These are phyloP conservation scores for Parafenestella ontariensis DNA, from an alignment of 2,329 filamentous ascomycete genomes.

Conservation along the genomic window DNA sequence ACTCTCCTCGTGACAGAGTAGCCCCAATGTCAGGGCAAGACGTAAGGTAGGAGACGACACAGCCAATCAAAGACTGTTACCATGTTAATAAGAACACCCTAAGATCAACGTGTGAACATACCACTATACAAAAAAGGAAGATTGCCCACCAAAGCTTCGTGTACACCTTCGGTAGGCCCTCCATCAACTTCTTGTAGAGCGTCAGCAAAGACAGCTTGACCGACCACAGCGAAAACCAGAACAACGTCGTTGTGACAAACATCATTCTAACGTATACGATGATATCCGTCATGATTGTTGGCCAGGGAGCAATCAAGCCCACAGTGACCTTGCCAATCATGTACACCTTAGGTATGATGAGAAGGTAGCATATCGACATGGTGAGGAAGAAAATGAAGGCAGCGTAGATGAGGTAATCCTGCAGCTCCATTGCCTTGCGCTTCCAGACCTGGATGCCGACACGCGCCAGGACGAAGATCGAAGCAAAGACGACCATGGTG, in stretches of 20 bases:
- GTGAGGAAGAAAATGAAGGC: conserved; percentile 36
- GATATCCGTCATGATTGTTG: conserved; percentile 37
- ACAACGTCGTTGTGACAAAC: conserved; percentile 47
- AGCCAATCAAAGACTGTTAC: conserved; percentile 45
- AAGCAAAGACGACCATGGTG: conserved; percentile 11
- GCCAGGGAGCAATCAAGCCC: conserved; percentile 30
- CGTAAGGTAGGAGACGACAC: conserved; percentile 29
- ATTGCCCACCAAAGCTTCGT: conserved; percentile 48
- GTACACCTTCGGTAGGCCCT: conserved; percentile 34
- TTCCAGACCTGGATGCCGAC: conserved; percentile 7
- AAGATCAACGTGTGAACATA: conserved; percentile 13
- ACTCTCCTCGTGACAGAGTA: conserved; percentile 42
- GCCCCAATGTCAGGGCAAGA: conserved; percentile 43
- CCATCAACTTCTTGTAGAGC: conserved; percentile 47
- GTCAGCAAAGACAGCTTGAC: conserved; percentile 51
- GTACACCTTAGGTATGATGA: conserved; percentile 40
- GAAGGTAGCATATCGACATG: conserved; percentile 39
- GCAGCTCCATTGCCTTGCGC: background rate
- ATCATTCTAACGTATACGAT: conserved; percentile 45
- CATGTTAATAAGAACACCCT: background rate
- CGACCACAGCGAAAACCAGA: conserved; percentile 50
- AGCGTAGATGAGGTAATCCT: conserved; percentile 27
- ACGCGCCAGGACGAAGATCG: conserved; percentile 15
- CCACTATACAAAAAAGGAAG: conserved; percentile 42
- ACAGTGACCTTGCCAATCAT: conserved; percentile 29